These are phyloP conservation scores for Platismatia glauca DNA, from an alignment of 495 filamentous ascomycete genomes.

Conservation along the genomic window DNA sequence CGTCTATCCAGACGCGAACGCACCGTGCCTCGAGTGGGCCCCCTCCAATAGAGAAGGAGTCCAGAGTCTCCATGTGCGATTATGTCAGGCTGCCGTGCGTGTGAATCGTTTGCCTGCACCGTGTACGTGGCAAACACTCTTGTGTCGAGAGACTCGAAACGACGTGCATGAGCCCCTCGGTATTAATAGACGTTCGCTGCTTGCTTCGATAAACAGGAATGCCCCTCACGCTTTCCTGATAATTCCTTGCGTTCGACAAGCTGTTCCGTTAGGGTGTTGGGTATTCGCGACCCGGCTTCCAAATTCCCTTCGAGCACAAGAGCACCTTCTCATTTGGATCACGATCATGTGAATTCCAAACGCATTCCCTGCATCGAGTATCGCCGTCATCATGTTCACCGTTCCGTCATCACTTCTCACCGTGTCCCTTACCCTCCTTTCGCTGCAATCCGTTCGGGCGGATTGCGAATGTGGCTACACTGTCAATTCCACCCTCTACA, in stretches of 20 bases:
- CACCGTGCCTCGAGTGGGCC: too few species aligned
- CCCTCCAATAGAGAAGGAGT: too few species aligned
- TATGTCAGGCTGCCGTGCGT: neutral
- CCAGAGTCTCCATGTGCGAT: neutral
- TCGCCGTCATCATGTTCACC: constrained; percentile 11
- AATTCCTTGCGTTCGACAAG: too few species aligned
- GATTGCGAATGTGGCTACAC: constrained; percentile 67
- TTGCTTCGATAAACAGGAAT: too few species aligned
- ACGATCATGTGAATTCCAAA: constrained; percentile 4
- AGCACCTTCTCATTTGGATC: constrained; percentile 1
- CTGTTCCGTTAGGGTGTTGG: too few species aligned
- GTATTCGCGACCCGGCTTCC: neutral
- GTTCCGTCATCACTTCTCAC: neutral
- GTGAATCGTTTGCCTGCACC: neutral
- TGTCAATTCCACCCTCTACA: constrained; percentile 47
- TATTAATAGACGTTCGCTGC: too few species aligned
- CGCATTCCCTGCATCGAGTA: neutral
- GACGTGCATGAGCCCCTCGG: neutral
- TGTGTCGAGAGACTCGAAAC: neutral
- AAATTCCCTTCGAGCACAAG: neutral
- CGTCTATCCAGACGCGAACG: too few species aligned
- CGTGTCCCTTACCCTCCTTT: neutral
- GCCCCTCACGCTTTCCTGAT: too few species aligned
- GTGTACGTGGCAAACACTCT: neutral
- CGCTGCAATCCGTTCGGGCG: constrained; percentile 26